phyloP scores from a whole-genome alignment of 495 filamentous ascomycete genomes.

The Neurospora sp. region DNA sequence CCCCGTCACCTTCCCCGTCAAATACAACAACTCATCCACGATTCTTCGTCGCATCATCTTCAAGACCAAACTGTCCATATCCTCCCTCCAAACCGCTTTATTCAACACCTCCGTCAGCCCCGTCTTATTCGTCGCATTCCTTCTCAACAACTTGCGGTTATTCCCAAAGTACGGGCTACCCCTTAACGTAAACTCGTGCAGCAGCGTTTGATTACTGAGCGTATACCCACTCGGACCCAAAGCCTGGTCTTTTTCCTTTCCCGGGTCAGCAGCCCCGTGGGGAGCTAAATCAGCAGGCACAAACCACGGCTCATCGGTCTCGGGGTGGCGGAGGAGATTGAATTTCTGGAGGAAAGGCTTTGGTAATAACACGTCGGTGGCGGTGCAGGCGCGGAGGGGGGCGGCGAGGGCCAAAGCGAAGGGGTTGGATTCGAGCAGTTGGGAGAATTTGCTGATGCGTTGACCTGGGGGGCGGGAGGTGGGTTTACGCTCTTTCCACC shows the following conservation, averaged over 20 bases:
- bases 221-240: constrained; percentile 5
- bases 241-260: background rate
- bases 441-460: background rate
- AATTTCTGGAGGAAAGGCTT: constrained; percentile 54
- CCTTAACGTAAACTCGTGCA: background rate
- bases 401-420: constrained; percentile 52
- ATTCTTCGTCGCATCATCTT: constrained; percentile 40
- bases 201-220: constrained; percentile 6
- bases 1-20: constrained; percentile 9
- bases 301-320: constrained; percentile 45
- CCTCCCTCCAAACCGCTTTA: constrained; percentile 45
- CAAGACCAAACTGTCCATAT: constrained; percentile 57
- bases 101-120: constrained; percentile 1
- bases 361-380: constrained; percentile 50
- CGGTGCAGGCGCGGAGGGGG: constrained; percentile 48
- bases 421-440: background rate
- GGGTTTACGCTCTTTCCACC: background rate
- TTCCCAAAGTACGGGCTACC: background rate
- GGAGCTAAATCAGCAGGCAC: constrained; percentile 32
- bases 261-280: background rate
- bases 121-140: background rate
- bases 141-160: constrained; percentile 2
- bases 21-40: constrained; percentile 26
- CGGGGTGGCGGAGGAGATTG: constrained; percentile 45
- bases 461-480: background rate